Evolutionary conservation across 805 yeast species (phyloP).

Genomic region (Yarrowia hollandica): DNA sequence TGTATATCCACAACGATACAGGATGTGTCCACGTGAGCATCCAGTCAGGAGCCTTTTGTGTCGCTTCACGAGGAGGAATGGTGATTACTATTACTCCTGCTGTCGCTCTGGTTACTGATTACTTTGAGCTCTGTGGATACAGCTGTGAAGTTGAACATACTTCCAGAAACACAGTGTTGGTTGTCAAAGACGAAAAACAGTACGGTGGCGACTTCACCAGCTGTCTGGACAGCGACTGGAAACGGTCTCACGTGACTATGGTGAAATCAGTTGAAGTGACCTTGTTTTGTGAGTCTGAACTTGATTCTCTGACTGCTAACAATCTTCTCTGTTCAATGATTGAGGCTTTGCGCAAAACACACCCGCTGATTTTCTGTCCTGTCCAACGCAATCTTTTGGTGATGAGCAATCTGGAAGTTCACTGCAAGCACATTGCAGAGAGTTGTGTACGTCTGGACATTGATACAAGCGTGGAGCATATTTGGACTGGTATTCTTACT

Average conservation of each 20-base stretch:
- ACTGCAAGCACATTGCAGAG: slow-evolving; percentile 1
- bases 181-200: slow-evolving; percentile 1
- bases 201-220: slow-evolving; percentile 14
- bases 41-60: neutral
- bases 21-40: neutral
- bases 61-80: neutral
- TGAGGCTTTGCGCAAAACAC: neutral
- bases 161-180: neutral
- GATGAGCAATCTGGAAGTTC: neutral
- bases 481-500: neutral
- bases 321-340: neutral
- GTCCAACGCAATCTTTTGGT: neutral
- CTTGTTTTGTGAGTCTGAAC: neutral
- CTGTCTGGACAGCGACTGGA: neutral
- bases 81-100: neutral
- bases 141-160: neutral
- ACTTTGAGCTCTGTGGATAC: slow-evolving; percentile 8
- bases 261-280: neutral
- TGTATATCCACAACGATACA: slow-evolving; percentile 2
- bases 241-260: neutral
- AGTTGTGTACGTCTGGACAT: neutral
- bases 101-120: neutral
- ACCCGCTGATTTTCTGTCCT: slow-evolving; percentile 19
- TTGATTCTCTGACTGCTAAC: neutral
- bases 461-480: neutral